phyloP scores from a whole-genome alignment of 2,329 filamentous ascomycete genomes.

The Cladosporium phlei region DNA sequence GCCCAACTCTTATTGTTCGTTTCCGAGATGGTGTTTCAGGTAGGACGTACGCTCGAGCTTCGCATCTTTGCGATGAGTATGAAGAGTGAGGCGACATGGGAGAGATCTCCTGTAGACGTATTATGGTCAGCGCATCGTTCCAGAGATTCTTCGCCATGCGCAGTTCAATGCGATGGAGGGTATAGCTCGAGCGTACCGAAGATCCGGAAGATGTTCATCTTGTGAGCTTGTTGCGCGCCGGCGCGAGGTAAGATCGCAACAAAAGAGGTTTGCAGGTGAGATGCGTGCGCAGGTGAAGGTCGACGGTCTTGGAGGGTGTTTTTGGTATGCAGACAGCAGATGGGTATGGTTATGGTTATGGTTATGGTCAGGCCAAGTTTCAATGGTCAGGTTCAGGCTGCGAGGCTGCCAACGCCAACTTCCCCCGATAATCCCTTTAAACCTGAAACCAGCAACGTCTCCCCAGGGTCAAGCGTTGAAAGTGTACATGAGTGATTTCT shows the following conservation, averaged over 20 bases:
- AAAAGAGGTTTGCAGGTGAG: background rate
- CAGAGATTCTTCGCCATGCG: too few species aligned
- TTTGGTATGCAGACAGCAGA: background rate
- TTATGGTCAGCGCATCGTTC: constrained; percentile 15
- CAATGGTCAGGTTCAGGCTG: background rate
- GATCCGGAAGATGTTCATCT: constrained; percentile 67
- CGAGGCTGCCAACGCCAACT: background rate
- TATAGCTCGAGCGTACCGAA: constrained; percentile 51
- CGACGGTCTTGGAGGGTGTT: too few species aligned
- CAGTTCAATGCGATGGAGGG: constrained; percentile 4
- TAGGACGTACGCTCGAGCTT: constrained; percentile 64
- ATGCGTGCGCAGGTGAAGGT: too few species aligned
- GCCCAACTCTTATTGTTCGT: background rate
- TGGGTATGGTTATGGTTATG: background rate
- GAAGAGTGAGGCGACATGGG: constrained; percentile 88
- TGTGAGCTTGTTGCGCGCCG: constrained; percentile 9
- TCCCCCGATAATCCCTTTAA: constrained; percentile 12
- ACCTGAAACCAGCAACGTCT: constrained; percentile 2
- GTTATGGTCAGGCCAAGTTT: constrained; percentile 5
- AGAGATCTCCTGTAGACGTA: constrained; percentile 74
- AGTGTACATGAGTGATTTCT: too few species aligned
- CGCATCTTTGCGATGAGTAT: constrained; percentile 97
- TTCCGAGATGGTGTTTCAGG: constrained; percentile 6
- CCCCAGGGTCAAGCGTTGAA: constrained; percentile 4
- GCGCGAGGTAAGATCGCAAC: constrained; percentile 3